A percentile compares a stretch with the other conserved stretches of the same genome.
Evolutionary conservation across 176 grass and related monocot species (phyloP).

Genomic region (Aegilops umbellulata): DNA sequence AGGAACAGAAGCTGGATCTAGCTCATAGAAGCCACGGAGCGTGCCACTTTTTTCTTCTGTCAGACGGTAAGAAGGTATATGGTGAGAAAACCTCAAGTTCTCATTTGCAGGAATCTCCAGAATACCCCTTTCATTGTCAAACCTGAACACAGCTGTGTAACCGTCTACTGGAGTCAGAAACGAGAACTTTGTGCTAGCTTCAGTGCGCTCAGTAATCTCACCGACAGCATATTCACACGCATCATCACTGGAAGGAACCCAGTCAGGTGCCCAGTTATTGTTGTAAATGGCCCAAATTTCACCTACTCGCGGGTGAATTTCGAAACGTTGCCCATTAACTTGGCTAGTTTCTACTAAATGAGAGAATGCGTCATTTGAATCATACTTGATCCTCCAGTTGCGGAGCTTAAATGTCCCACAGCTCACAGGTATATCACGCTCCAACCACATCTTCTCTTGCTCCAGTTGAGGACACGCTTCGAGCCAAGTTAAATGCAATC

Average conservation of each 20-base stretch:
- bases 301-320: constrained; percentile 47
- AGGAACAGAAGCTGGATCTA: constrained; percentile 71
- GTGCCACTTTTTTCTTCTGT: constrained; percentile 46
- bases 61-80: constrained; percentile 57
- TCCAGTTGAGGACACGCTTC: constrained; percentile 36
- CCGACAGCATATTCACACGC: constrained; percentile 53
- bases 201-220: constrained; percentile 41
- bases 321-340: constrained; percentile 29
- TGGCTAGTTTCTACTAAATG: constrained; percentile 44
- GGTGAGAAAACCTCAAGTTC: constrained; percentile 61
- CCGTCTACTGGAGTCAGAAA: constrained; percentile 55
- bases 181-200: constrained; percentile 34
- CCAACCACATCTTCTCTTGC: constrained; percentile 55
- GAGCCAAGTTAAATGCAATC: constrained; percentile 60
- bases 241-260: constrained; percentile 46
- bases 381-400: constrained; percentile 5
- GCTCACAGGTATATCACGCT: constrained; percentile 50
- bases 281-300: constrained; percentile 80
- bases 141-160: constrained; percentile 51
- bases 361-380: constrained; percentile 52
- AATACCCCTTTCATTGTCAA: constrained; percentile 24
- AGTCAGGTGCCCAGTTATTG: constrained; percentile 50
- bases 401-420: constrained; percentile 61
- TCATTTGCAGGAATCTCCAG: constrained; percentile 48
- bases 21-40: constrained; percentile 62